Percentiles rank a stretch among this genome's conserved stretches.
phyloP scores from a whole-genome alignment of 805 yeast genomes.

The Candida khao-thaluensis region DNA sequence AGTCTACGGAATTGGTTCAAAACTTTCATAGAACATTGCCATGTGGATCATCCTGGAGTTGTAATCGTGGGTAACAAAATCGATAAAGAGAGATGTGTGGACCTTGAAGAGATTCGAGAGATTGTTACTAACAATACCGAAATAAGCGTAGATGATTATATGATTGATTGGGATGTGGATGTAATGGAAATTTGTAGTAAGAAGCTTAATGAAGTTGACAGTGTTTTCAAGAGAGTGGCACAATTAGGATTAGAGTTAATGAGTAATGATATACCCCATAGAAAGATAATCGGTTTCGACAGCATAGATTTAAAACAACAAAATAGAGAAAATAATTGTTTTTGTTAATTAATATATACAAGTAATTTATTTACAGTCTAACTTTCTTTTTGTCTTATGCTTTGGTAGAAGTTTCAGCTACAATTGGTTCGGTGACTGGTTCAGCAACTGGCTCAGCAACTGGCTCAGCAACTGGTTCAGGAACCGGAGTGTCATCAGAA shows the following conservation, averaged over 20 bases:
- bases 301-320: conserved; percentile 24
- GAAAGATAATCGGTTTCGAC: conserved; percentile 29
- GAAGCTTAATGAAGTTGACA: conserved; percentile 28
- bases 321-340: conserved; percentile 1
- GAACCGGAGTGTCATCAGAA: conserved; percentile 12
- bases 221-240: conserved; percentile 38
- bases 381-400: not conserved
- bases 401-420: conserved; percentile 1
- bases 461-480: conserved; percentile 9
- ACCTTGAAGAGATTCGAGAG: conserved; percentile 34
- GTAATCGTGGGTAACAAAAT: conserved; percentile 54
- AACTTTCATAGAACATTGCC: conserved; percentile 49
- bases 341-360: conserved; percentile 9
- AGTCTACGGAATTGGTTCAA: conserved; percentile 48
- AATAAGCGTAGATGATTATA: conserved; percentile 24
- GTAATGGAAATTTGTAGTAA: conserved; percentile 35
- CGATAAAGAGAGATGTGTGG: conserved; percentile 43
- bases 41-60: conserved; percentile 47
- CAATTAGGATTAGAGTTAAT: conserved; percentile 28
- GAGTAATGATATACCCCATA: conserved; percentile 12
- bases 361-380: conserved; percentile 5
- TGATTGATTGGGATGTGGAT: conserved; percentile 34
- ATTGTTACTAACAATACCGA: conserved; percentile 24
- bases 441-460: conserved; percentile 12
- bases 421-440: not conserved